phyloP scores from a whole-genome alignment of 345 rosid species.

The Eutrema yunnanense region DNA sequence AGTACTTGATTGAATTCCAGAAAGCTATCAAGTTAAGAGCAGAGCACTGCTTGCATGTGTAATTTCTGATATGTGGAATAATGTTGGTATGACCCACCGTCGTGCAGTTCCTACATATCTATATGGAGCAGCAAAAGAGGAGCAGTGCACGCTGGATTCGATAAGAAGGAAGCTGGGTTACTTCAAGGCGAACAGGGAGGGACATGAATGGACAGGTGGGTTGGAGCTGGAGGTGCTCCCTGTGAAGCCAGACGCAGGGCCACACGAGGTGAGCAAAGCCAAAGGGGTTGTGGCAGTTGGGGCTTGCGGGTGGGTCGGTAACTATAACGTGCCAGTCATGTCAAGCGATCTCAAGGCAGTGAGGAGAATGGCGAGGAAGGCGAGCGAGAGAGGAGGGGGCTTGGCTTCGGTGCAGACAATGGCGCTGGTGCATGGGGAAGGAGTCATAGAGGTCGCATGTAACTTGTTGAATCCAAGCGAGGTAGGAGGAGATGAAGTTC shows the following conservation, averaged over 20 bases:
- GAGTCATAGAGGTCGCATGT: slow-evolving; percentile 77
- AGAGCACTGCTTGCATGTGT: neutral
- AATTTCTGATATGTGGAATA: neutral
- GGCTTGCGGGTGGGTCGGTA: slow-evolving; percentile 76
- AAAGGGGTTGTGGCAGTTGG: slow-evolving; percentile 70
- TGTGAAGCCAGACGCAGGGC: slow-evolving; percentile 66
- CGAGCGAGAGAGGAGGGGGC: slow-evolving; percentile 84
- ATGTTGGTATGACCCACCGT: neutral
- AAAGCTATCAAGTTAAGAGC: neutral
- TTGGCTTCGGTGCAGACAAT: slow-evolving; percentile 81
- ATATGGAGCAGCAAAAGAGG: slow-evolving; percentile 68
- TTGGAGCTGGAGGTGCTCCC: slow-evolving; percentile 40
- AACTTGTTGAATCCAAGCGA: slow-evolving; percentile 72
- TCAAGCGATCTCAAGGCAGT: slow-evolving; percentile 49
- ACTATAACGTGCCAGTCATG: slow-evolving; percentile 73
- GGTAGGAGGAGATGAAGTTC: slow-evolving; percentile 71
- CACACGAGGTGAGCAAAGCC: slow-evolving; percentile 42
- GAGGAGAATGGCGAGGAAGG: slow-evolving; percentile 54
- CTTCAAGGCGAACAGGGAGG: slow-evolving; percentile 65
- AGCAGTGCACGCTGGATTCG: slow-evolving; percentile 63
- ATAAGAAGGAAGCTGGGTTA: slow-evolving; percentile 84
- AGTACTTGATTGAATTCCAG: neutral
- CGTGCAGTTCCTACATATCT: slow-evolving; percentile 73
- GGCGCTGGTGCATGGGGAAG: slow-evolving; percentile 69
- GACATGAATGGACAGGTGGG: slow-evolving; percentile 73